Evolutionary conservation across 148 eudicot genomes (phyloP).

Genomic region (Arbutus unedo): DNA sequence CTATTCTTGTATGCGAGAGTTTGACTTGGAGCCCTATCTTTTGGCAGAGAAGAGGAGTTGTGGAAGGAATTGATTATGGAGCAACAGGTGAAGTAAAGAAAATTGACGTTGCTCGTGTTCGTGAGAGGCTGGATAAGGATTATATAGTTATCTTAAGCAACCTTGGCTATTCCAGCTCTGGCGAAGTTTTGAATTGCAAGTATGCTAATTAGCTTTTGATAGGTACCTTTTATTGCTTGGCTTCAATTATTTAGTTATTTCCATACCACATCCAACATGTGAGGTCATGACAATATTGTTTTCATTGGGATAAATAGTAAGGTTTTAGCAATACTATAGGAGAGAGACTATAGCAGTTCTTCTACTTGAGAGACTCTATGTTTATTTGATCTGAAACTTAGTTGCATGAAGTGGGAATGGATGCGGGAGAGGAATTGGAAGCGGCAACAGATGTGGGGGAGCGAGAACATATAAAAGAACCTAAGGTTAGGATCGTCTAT

Average conservation of each 20-base stretch:
- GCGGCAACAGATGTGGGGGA: too few species aligned
- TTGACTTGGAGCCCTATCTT: slow-evolving; percentile 1
- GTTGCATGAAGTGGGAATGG: too few species aligned
- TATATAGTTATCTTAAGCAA: slow-evolving; percentile 80
- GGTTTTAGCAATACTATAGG: background rate
- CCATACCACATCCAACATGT: background rate
- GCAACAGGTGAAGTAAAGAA: slow-evolving; percentile 97
- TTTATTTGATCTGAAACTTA: background rate
- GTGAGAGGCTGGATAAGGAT: slow-evolving; percentile 90
- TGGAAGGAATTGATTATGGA: slow-evolving; percentile 88
- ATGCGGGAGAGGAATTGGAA: too few species aligned
- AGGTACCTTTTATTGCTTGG: slow-evolving; percentile 35
- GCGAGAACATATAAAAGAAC: too few species aligned
- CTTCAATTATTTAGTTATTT: background rate
- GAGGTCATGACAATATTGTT: background rate
- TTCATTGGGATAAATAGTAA: background rate
- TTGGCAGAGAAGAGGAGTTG: slow-evolving; percentile 80
- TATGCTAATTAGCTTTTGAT: slow-evolving; percentile 56
- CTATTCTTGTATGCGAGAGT: background rate
- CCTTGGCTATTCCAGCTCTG: slow-evolving; percentile 95
- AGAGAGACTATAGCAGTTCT: background rate
- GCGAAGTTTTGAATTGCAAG: slow-evolving; percentile 98
- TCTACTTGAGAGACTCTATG: background rate
- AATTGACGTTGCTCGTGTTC: slow-evolving; percentile 75
- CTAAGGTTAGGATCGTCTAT: too few species aligned